Base-by-base conservation (phyloP, 306 rosid genomes). In the Rubus parviflorus region DNA sequence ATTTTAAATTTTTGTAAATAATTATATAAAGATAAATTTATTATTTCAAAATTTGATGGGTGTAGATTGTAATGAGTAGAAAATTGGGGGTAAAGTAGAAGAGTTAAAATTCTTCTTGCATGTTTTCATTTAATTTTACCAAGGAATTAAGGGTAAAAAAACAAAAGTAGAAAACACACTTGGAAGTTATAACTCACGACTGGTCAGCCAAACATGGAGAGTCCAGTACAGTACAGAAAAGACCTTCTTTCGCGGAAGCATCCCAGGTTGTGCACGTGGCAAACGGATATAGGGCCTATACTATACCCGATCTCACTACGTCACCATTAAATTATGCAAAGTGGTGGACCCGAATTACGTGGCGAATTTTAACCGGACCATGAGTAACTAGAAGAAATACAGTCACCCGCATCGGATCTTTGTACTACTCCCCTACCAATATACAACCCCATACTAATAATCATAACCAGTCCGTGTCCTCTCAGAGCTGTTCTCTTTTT, bases 381-480 rank as follows among this genome's bases (percentile, higher is more conserved):
- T 8, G 0, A 1, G 23, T 0, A 3, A 1, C 10, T 5, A 45
- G 0, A 2, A 2, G 6, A 9, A 8, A 2, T 80, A 69, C 47
- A 68, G 6, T 58, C 76, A 0, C 11, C 57, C 60, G 70, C 52
- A 77, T 46, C 10, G 4, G 70, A 82, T 63, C 66, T 19, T 1
- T 5, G 3, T 16, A 3, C 17, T 25, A 9, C 51, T 12, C 64
- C 20, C 13, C 0, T 12, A 5, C 67, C 53, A 22, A 40, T 6
- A 40, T 6, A 22, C 23, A 63, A 16, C 15, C 22, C 6, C 86
- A 41, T 54, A 38, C 25, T 62, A 16, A 16, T 12, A 61, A 61
- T 40, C 46, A 64, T 19, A 64, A 17, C 69, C 22, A 15, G 68
- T 35, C 69, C 79, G 63, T 38, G 75, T 70, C 48, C 73, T 76